phyloP scores from a whole-genome alignment of 2,329 filamentous ascomycete genomes.

The Xylaria polymorpha region DNA sequence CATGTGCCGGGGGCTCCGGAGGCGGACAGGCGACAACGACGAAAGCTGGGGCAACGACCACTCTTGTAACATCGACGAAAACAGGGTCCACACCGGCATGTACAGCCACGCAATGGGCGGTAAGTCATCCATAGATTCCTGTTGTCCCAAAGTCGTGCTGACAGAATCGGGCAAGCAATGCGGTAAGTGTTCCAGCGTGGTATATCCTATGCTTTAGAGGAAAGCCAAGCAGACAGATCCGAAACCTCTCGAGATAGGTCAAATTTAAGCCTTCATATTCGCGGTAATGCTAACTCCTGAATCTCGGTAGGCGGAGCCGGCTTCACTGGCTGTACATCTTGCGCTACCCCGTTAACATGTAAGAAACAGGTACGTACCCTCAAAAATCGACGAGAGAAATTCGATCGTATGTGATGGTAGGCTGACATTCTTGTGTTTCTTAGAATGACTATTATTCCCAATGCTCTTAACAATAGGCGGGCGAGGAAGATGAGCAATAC shows the following conservation, averaged over 20 bases:
- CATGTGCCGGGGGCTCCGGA: slow-evolving; percentile 36
- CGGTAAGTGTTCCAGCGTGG: slow-evolving; percentile 16
- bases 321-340: slow-evolving; percentile 41
- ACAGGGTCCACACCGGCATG: slow-evolving; percentile 37
- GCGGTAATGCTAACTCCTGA: slow-evolving; percentile 1
- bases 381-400: not conserved
- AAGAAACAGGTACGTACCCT: slow-evolving; percentile 39
- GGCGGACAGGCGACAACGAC: slow-evolving; percentile 20
- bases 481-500: not conserved
- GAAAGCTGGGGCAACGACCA: slow-evolving; percentile 33
- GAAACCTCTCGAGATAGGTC: not conserved
- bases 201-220: too few relatives aligned
- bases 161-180: slow-evolving; percentile 36
- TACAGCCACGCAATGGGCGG: slow-evolving; percentile 36
- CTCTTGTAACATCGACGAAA: slow-evolving; percentile 39
- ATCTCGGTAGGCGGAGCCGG: slow-evolving; percentile 33
- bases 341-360: slow-evolving; percentile 38
- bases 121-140: slow-evolving; percentile 10
- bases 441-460: slow-evolving; percentile 36
- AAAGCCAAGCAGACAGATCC: too few relatives aligned
- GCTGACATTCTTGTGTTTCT: not conserved
- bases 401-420: not conserved
- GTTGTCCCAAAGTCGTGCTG: not conserved
- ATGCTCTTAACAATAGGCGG: slow-evolving; percentile 2
- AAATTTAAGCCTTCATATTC: not conserved